Evolutionary conservation across 352 stramenopile genomes (phyloP).

Genomic region (Phytophthora crassamura): DNA sequence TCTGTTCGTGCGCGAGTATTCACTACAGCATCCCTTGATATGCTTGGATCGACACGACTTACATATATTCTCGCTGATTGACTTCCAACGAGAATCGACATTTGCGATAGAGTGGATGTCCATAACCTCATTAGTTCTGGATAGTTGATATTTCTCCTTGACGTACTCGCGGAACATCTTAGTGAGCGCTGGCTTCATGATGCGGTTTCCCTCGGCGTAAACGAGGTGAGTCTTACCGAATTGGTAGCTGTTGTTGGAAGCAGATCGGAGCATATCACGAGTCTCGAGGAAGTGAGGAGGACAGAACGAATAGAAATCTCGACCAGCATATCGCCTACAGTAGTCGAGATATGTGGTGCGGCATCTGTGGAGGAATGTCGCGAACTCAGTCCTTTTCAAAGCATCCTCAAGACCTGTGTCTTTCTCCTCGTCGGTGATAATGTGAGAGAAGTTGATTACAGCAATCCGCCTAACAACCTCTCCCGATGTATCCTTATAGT

Average conservation of each 20-base stretch:
- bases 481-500: conserved; percentile 4
- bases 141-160: conserved; percentile 16
- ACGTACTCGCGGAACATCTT: too few species aligned
- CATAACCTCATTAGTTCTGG: too few species aligned
- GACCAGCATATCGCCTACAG: conserved; percentile 10
- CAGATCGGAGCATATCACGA: conserved; percentile 11
- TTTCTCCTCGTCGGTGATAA: background rate
- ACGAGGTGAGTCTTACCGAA: too few species aligned
- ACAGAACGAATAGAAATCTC: conserved; percentile 10
- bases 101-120: conserved; percentile 15
- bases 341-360: conserved; percentile 4
- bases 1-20: conserved; percentile 8
- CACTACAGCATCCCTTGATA: conserved; percentile 16
- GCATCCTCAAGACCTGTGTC: conserved; percentile 2
- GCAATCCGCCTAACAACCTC: background rate
- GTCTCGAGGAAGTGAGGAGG: conserved; percentile 13
- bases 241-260: conserved; percentile 15
- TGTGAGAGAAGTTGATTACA: background rate
- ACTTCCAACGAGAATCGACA: conserved; percentile 12
- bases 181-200: too few species aligned
- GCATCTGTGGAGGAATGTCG: conserved; percentile 1
- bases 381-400: background rate
- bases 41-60: conserved; percentile 10
- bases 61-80: conserved; percentile 13
- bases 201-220: conserved; percentile 5